These are phyloP conservation scores for Aspergillus ochraceoroseus DNA, from an alignment of 2,329 filamentous ascomycete species.

Conservation along the genomic window DNA sequence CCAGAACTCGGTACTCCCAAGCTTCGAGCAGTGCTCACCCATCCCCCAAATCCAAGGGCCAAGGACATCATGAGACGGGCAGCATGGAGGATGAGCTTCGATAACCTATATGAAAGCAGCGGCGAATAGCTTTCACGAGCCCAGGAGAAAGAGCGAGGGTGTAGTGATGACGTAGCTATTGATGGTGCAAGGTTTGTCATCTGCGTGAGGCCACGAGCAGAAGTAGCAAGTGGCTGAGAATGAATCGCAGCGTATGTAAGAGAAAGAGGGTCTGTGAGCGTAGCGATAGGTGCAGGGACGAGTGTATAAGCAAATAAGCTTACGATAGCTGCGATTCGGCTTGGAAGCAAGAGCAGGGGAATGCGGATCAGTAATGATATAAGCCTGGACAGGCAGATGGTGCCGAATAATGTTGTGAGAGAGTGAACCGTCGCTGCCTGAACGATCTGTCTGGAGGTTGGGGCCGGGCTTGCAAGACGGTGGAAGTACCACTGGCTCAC, in stretches of 20 bases:
- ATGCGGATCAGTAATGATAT: constrained; percentile 74
- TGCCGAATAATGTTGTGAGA: constrained; percentile 80
- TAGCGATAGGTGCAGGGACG: constrained; percentile 77
- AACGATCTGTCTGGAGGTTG: constrained; percentile 75
- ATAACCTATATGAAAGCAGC: constrained; percentile 80
- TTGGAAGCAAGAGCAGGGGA: constrained; percentile 77
- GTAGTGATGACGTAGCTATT: constrained; percentile 61
- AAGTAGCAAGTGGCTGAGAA: constrained; percentile 71
- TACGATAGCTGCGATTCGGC: constrained; percentile 63
- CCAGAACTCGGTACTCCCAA: constrained; percentile 56
- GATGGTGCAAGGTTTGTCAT: constrained; percentile 73
- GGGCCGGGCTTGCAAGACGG: constrained; percentile 71
- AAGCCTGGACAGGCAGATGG: constrained; percentile 81
- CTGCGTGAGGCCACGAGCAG: constrained; percentile 72
- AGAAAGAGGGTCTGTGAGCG: constrained; percentile 83
- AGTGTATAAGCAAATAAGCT: constrained; percentile 71
- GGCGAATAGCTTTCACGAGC: constrained; percentile 43
- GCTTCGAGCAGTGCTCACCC: constrained; percentile 85
- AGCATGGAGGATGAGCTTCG: constrained; percentile 85
- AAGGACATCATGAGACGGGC: constrained; percentile 88
- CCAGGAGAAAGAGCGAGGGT: constrained; percentile 44
- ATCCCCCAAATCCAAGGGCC: constrained; percentile 87
- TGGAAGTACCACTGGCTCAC: constrained; percentile 99
- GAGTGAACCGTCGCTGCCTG: constrained; percentile 77
- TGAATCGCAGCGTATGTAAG: constrained; percentile 93